Base-by-base conservation (phyloP, 192 early-diverging fungal genomes). In the Entomortierella beljakovae region DNA sequence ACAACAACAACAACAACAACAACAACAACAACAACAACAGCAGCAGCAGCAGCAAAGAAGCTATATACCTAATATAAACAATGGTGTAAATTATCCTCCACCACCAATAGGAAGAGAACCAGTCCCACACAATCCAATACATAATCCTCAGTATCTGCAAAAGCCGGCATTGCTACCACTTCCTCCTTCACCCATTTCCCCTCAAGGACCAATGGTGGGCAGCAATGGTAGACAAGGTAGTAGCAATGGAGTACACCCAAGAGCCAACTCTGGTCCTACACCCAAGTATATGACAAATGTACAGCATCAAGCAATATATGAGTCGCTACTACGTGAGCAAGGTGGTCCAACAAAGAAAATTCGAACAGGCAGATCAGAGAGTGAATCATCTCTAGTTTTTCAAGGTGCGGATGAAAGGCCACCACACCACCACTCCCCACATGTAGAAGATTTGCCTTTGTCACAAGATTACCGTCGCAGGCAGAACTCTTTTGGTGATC, bases 281-380 rank as follows among this genome's bases (percentile, higher is more conserved):
- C 37, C 29, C 5, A 29, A 10, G 42, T 26, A 40, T 6, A 61
- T 48, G n/a, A 0, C 48, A 10, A n/a, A 29, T 2, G 48, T 22
- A 13, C 22, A 26, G 1, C 61, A 64, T 5, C 29, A 52, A 10
- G 61, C 32, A 7, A 64, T 64, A 7, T 64, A 64, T 43, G 61
- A 64, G 0, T 23, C 29, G 11, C 26, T 64, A n/a, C 18, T 64
- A 33, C 10, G 25, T 1, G 33, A 22, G 1, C 40, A 64, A 38
- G 61, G 61, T 31, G 61, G 61, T 0, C 49, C 61, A 31, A 22
- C 49, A 8, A 64, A 64, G 50, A 64, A 18, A 9, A 64, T 64
- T 26, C 49, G 61, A 23, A 7, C 18, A 22, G 33, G 23, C 2
- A 22, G 51, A 6, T 53, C 3, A 10, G 51, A 57, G 56, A 35